Evolutionary conservation across 2,329 filamentous ascomycete genomes (phyloP), one percentile per base, ranked within the genome.

Genomic region (Rhynchosporium graminicola): DNA sequence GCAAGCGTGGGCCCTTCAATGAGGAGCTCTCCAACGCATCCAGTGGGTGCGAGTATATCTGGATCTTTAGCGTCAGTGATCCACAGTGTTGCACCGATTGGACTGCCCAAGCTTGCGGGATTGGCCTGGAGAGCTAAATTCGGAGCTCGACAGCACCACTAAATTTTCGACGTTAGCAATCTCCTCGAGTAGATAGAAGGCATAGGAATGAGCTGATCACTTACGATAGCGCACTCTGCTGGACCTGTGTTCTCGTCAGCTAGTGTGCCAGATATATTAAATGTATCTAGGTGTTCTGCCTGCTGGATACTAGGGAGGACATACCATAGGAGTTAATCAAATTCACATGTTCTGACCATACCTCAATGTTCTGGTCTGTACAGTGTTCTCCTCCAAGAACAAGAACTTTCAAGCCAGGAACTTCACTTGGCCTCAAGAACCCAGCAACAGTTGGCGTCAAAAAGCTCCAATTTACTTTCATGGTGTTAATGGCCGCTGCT

Each of bases 291-390:
- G 40, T 13, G 36, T 43, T 20, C 20, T 43, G 40, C 40, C 12
- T 4, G 12, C 4, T 15, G n/a, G n/a, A 43, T 43, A 15, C 2
- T 12, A 13, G 10, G 40, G 40, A 43, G 10, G n/a, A 46, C 54
- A 29, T 56, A 54, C 50, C 29, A 26, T 40, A 36, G 13, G 71
- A 74, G 70, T 79, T 78, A 56, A 77, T 63, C 42, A 79, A 69
- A 7, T 75, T 71, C 63, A 71, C 72, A 38, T 70, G 45, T 58
- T 64, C 42, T 12, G 74, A 72, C 77, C 77, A 79, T 3, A 68
- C 74, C 6, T 71, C 69, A 52, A 78, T 68, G 61, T 77, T 73
- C 28, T 83, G 77, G 83, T 82, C 48, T 46, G 95, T 31, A 13
- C 13, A 45, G 15, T 62, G 48, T 57, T 71, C 69, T 1, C 69